phyloP scores from a whole-genome alignment of 352 stramenopile species.

The Pythium grandisporangium region DNA sequence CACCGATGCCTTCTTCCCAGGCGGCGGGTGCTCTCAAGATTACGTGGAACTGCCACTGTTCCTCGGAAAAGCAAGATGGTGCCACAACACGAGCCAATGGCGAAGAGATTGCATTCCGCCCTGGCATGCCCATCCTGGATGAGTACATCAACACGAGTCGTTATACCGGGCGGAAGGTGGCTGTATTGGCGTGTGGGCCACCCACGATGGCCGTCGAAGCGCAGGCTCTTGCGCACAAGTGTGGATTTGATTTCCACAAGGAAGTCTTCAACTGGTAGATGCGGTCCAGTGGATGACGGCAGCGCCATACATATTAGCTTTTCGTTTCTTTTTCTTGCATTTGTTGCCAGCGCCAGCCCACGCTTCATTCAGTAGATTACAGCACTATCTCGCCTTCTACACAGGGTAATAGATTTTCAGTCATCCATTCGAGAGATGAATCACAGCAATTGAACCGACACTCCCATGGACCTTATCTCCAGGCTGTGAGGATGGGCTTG shows the following conservation, averaged over 20 bases:
- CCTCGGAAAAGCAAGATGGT: conserved; percentile 29
- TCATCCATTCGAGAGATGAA: too few relatives aligned
- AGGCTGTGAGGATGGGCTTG: too few relatives aligned
- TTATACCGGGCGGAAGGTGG: conserved; percentile 46
- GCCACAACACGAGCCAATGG: conserved; percentile 36
- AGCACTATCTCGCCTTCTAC: too few relatives aligned
- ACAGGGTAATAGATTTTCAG: too few relatives aligned
- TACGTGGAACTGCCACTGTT: conserved; percentile 63
- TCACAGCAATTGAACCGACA: too few relatives aligned
- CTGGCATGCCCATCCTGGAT: conserved; percentile 49
- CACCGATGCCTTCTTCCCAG: conserved; percentile 15
- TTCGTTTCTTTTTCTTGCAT: too few relatives aligned
- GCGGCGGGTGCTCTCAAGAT: conserved; percentile 21
- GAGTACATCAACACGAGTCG: conserved; percentile 63
- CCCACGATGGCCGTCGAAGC: conserved; percentile 63
- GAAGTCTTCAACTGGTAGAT: conserved; percentile 82
- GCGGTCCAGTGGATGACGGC: too few relatives aligned
- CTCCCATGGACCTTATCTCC: too few relatives aligned
- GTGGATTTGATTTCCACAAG: conserved; percentile 78
- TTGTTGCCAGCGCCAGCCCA: too few relatives aligned
- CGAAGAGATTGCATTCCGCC: conserved; percentile 39
- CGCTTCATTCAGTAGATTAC: too few relatives aligned
- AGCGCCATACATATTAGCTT: too few relatives aligned
- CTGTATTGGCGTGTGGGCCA: conserved; percentile 64
- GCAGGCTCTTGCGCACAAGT: conserved; percentile 47